phyloP scores from a whole-genome alignment of 2,329 filamentous ascomycete species.

The Leptographium lundbergii region DNA sequence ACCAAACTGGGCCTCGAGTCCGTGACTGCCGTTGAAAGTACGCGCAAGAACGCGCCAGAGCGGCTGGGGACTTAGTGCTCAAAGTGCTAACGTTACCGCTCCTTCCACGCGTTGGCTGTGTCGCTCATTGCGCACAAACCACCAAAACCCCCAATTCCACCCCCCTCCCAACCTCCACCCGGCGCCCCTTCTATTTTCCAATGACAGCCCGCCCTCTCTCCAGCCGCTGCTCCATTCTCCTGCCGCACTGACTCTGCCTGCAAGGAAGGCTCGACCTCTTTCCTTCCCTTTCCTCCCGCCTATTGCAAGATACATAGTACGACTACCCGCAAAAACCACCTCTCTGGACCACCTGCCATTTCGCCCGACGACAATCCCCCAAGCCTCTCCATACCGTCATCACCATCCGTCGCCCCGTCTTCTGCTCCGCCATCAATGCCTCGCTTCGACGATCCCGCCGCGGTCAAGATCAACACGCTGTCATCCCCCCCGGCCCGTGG shows the following conservation, averaged over 20 bases:
- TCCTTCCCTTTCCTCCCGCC: neutral
- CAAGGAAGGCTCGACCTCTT: neutral
- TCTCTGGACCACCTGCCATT: neutral
- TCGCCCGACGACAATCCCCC: neutral
- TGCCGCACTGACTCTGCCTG: neutral
- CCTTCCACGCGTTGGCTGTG: neutral
- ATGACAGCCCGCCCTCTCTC: neutral
- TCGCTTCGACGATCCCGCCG: neutral
- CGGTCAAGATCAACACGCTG: neutral
- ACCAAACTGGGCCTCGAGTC: too few species aligned
- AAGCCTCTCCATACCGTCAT: neutral
- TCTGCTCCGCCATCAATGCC: neutral
- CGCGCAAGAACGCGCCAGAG: too few species aligned
- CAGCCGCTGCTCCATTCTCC: neutral
- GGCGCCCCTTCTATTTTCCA: constrained; percentile 1
- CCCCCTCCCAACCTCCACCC: neutral
- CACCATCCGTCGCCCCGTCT: neutral
- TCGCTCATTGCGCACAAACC: neutral
- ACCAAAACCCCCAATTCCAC: neutral
- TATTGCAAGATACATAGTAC: neutral
- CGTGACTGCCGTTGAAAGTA: too few species aligned
- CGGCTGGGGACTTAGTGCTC: neutral
- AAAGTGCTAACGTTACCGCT: neutral
- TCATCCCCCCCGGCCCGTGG: constrained; percentile 1
- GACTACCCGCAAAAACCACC: too few species aligned